Base-by-base conservation (phyloP, 495 filamentous ascomycete genomes). In the Recurvomyces mirabilis region DNA sequence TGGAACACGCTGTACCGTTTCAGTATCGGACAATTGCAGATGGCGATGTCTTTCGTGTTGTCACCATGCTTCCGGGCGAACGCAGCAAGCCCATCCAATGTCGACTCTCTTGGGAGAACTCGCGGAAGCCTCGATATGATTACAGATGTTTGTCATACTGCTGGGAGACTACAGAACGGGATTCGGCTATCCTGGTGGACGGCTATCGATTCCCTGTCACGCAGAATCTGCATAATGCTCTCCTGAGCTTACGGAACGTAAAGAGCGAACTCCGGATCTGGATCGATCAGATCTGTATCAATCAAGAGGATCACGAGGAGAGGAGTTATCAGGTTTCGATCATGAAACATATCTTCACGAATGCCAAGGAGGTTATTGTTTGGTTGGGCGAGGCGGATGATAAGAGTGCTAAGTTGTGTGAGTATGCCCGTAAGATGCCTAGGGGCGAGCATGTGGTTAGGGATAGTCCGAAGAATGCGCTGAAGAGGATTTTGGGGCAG, bases 261-360 rank as follows among this genome's bases (percentile, higher is more conserved):
- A 44, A 22, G 5, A 24, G 15, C 11, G 30, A 37, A 9, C 6
- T 50, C 12, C 40, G 14, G 9, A 43, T 62, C 10, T 61, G 57
- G 54, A 39, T 49, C 11, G 59, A 61, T 36, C 48, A 51, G 2
- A 36, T 61, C 23, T 61, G 57, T 37, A 62, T 62, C 30, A 58
- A 62, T 31, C 59, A 62, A 34, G 30, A 37, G 5, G 55, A 62
- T 20, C 31, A 35, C 0, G 17, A 41, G 5, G 59, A 62, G 38
- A 50, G 52, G 9, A 34, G 40, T 18, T 35, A 34, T 2, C 40
- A 58, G 18, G 59, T 62, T 9, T 39, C 33, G 22, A 46, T 56
- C 21, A 60, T 62, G 57, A 38, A 46, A 4, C 11, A 52, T 4
- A 60, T 62, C 43, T 62, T 39, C 50, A 32, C 7, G 10, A 17